Conservation (phyloP, 805 yeast species). For the Saccharomycopsis schoenii region DNA sequence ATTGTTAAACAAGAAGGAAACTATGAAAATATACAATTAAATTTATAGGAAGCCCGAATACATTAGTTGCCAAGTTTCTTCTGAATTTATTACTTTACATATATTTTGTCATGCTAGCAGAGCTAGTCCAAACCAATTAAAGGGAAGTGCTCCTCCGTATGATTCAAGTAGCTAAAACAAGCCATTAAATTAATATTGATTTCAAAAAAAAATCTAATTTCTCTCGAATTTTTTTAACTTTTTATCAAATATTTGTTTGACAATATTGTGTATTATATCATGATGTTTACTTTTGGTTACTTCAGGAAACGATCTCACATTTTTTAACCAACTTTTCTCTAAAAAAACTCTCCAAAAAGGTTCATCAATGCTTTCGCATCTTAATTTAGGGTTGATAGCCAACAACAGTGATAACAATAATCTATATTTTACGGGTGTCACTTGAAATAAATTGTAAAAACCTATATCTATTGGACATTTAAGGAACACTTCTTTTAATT, state of each 20-base stretch:
- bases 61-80: too few species aligned
- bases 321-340: not conserved
- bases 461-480: not conserved
- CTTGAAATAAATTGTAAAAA: not conserved
- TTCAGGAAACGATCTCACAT: not conserved
- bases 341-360: not conserved
- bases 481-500: not conserved
- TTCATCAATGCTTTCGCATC: not conserved
- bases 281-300: not conserved
- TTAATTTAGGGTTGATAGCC: not conserved
- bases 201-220: not conserved
- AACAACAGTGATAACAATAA: not conserved
- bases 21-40: too few species aligned
- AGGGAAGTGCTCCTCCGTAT: too few species aligned
- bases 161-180: too few species aligned
- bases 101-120: too few species aligned
- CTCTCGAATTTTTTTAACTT: not conserved
- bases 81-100: too few species aligned
- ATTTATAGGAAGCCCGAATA: too few species aligned
- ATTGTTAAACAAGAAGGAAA: too few species aligned
- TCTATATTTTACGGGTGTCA: not conserved
- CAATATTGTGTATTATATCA: not conserved
- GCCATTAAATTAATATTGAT: too few species aligned
- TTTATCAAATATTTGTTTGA: not conserved
- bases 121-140: too few species aligned